Conservation (phyloP, 768 basidiomycete genomes). For the Hericium rajendrae region DNA sequence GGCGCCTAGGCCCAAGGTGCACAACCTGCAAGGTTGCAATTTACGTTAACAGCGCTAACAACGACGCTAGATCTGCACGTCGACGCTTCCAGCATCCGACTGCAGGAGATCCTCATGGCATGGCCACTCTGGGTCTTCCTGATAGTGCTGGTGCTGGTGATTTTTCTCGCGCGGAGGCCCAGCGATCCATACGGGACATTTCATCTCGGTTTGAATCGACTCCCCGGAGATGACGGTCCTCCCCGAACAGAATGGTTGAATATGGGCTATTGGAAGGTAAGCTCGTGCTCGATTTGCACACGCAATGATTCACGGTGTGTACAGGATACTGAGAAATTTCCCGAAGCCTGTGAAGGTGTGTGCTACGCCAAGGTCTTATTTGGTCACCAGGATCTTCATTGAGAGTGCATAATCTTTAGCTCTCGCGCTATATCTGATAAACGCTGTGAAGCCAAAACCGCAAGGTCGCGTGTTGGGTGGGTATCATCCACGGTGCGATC, state of each 20-base stretch:
- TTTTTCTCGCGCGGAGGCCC: no score
- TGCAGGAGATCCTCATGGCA: no score
- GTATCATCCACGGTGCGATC: constrained; percentile 1
- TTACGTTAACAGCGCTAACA: no score
- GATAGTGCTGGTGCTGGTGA: no score
- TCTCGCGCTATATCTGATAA: constrained; percentile 43
- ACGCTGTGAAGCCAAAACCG: constrained; percentile 29
- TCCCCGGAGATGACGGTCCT: constrained; percentile 23
- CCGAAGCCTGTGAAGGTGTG: constrained; percentile 51
- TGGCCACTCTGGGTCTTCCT: no score
- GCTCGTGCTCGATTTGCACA: not conserved
- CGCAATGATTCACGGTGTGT: not conserved
- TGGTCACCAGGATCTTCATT: not conserved
- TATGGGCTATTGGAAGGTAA: constrained; percentile 62
- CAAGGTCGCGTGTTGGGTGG: constrained; percentile 46
- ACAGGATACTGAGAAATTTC: constrained; percentile 41
- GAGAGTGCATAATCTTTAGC: constrained; percentile 18
- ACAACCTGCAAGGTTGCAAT: no score
- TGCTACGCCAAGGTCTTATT: not conserved
- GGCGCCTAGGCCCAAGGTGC: no score
- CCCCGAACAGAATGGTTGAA: constrained; percentile 63
- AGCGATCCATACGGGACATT: constrained; percentile 50
- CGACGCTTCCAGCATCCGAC: no score
- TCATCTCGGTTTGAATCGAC: constrained; percentile 42
- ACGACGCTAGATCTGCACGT: no score